A percentile compares a stretch with the other conserved stretches of the same genome.
These are phyloP conservation scores for Didymella keratinophila DNA, from an alignment of 2,329 filamentous ascomycete genomes.

Conservation along the genomic window DNA sequence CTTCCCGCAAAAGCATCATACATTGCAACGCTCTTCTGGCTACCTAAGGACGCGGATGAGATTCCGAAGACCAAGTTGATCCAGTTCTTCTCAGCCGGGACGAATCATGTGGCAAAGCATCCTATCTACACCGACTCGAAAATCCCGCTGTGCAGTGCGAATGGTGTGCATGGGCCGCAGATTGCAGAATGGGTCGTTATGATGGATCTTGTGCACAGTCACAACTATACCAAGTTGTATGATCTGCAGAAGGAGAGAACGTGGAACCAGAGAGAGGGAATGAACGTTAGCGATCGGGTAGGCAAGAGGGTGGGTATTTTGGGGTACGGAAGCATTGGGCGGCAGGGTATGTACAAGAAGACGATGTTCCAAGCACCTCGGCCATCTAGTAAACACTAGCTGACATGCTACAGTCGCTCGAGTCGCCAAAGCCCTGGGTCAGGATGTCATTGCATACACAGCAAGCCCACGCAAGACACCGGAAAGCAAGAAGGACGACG, in stretches of 20 bases:
- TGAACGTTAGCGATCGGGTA: slow-evolving; percentile 61
- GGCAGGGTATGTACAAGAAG: slow-evolving; percentile 57
- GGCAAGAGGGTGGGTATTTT: slow-evolving; percentile 67
- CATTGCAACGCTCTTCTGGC: slow-evolving; percentile 57
- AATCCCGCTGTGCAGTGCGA: slow-evolving; percentile 63
- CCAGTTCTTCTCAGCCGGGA: slow-evolving; percentile 66
- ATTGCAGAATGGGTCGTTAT: slow-evolving; percentile 73
- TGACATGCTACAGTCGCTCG: slow-evolving; percentile 55
- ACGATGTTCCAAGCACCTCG: background rate
- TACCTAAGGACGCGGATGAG: slow-evolving; percentile 51
- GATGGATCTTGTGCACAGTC: slow-evolving; percentile 66
- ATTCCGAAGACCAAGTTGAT: slow-evolving; percentile 58
- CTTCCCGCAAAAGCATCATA: slow-evolving; percentile 52
- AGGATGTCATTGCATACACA: slow-evolving; percentile 78
- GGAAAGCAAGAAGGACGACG: slow-evolving; percentile 68
- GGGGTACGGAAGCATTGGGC: slow-evolving; percentile 69
- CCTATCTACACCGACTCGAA: slow-evolving; percentile 62
- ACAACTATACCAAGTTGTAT: slow-evolving; percentile 62
- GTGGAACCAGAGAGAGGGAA: slow-evolving; percentile 56
- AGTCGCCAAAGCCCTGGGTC: slow-evolving; percentile 70
- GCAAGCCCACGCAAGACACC: slow-evolving; percentile 72
- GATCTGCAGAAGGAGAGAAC: slow-evolving; percentile 64
- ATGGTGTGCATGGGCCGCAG: slow-evolving; percentile 68
- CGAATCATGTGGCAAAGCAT: slow-evolving; percentile 62
- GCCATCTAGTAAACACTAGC: background rate